phyloP scores from a whole-genome alignment of 192 early-diverging fungal genomes.

The Backusella mclennaniae region DNA sequence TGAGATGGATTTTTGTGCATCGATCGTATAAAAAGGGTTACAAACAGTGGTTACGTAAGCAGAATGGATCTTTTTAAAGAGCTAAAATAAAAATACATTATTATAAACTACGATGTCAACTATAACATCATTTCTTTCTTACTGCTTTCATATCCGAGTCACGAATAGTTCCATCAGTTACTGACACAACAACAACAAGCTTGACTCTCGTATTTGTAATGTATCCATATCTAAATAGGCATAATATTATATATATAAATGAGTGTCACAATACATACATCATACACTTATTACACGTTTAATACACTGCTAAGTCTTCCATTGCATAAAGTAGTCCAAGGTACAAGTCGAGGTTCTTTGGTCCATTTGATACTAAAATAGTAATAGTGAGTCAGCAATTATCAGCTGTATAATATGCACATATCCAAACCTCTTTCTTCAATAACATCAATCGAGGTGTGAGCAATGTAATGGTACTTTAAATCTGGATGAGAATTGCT shows the following conservation, averaged over 20 bases:
- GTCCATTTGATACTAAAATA: slow-evolving; percentile 46
- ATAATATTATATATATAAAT: neutral
- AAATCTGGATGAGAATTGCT: slow-evolving; percentile 71
- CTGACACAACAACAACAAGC: slow-evolving; percentile 64
- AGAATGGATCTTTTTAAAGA: slow-evolving; percentile 82
- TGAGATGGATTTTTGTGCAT: slow-evolving; percentile 52
- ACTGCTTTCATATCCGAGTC: slow-evolving; percentile 82
- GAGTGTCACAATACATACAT: neutral
- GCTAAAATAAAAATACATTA: slow-evolving; percentile 32
- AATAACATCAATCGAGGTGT: slow-evolving; percentile 88
- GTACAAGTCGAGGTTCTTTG: slow-evolving; percentile 77
- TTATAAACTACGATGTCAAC: neutral
- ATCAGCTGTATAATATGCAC: neutral
- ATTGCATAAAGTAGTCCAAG: slow-evolving; percentile 85
- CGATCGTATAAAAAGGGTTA: slow-evolving; percentile 84
- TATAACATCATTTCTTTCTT: slow-evolving; percentile 9
- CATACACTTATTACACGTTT: slow-evolving; percentile 1
- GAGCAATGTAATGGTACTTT: slow-evolving; percentile 90
- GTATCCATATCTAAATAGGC: slow-evolving; percentile 67
- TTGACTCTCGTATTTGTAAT: slow-evolving; percentile 86
- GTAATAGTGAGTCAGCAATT: neutral
- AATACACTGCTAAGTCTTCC: slow-evolving; percentile 86
- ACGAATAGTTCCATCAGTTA: slow-evolving; percentile 72
- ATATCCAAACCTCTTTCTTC: slow-evolving; percentile 70
- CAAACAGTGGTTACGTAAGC: slow-evolving; percentile 77